phyloP scores from a whole-genome alignment of 2,329 filamentous ascomycete species.

The Colletotrichum coccodes region DNA sequence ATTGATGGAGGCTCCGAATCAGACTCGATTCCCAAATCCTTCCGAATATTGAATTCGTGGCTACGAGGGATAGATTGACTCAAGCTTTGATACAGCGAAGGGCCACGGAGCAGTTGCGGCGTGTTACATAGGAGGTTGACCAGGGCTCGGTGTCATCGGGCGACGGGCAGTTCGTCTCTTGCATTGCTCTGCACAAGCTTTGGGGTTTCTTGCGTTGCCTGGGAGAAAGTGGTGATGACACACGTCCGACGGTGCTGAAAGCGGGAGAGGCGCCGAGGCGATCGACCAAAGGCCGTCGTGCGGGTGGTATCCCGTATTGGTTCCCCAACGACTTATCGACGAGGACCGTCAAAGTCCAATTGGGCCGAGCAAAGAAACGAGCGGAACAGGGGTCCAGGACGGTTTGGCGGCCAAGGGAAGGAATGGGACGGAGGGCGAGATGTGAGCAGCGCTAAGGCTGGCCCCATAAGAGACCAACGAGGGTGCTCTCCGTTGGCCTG shows the following conservation, averaged over 20 bases:
- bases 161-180: conserved; percentile 3
- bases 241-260: conserved; percentile 24
- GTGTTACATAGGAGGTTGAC: neutral
- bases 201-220: conserved; percentile 1
- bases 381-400: neutral
- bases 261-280: conserved; percentile 25
- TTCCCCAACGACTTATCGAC: neutral
- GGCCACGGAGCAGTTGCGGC: neutral
- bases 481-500: conserved; percentile 10
- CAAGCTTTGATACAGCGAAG: neutral
- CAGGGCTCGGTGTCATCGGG: neutral
- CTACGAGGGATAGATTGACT: neutral
- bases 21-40: neutral
- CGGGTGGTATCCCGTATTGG: neutral
- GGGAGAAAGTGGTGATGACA: conserved; percentile 12
- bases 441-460: conserved; percentile 9
- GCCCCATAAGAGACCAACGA: neutral
- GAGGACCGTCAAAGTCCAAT: neutral
- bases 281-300: conserved; percentile 11
- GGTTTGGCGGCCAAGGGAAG: conserved; percentile 15
- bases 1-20: neutral
- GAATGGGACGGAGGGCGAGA: conserved; percentile 14
- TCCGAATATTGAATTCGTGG: neutral
- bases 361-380: neutral
- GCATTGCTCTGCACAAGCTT: neutral